phyloP scores from a whole-genome alignment of 768 basidiomycete species.

The Boletus eberwhitei region DNA sequence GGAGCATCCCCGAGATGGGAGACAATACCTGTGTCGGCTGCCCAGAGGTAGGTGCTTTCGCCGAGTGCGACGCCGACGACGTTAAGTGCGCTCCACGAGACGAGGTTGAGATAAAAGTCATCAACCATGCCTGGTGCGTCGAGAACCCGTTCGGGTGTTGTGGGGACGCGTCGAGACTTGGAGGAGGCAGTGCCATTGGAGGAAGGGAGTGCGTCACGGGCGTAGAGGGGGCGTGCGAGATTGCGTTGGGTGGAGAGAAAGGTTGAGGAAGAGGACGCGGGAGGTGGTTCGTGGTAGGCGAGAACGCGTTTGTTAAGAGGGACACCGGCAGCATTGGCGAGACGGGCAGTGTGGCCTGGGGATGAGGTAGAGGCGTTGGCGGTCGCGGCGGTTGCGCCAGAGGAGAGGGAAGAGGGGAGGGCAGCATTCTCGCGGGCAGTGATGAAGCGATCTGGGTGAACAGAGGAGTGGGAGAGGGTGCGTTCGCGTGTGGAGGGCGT shows the following conservation, averaged over 20 bases:
- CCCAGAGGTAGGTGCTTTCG: constrained; percentile 89
- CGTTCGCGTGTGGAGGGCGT: constrained; percentile 55
- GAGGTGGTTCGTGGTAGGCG: constrained; percentile 85
- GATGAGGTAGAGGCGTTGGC: constrained; percentile 47
- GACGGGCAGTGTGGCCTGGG: constrained; percentile 74
- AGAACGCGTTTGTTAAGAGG: constrained; percentile 79
- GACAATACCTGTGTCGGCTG: constrained; percentile 86
- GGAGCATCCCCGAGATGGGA: constrained; percentile 71
- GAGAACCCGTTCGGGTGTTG: constrained; percentile 87
- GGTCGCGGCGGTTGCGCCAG: constrained; percentile 42
- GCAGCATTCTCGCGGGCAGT: constrained; percentile 54
- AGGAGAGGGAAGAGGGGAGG: constrained; percentile 64
- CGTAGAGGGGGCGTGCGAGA: constrained; percentile 71
- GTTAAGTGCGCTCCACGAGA: constrained; percentile 87
- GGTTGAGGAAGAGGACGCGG: constrained; percentile 70
- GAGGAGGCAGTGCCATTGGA: constrained; percentile 62
- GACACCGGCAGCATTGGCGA: constrained; percentile 73
- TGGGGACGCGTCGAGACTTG: constrained; percentile 80
- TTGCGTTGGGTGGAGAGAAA: constrained; percentile 75
- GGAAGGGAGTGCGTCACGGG: constrained; percentile 58
- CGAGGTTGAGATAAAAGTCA: constrained; percentile 95
- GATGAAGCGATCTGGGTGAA: constrained; percentile 68
- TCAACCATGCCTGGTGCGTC: constrained; percentile 93
- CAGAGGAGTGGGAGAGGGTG: constrained; percentile 36
- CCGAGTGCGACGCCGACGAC: constrained; percentile 87